Percentiles rank a stretch among this genome's conserved stretches.
Evolutionary conservation across 768 basidiomycete species (phyloP).

Genomic region (Trametes maxima): DNA sequence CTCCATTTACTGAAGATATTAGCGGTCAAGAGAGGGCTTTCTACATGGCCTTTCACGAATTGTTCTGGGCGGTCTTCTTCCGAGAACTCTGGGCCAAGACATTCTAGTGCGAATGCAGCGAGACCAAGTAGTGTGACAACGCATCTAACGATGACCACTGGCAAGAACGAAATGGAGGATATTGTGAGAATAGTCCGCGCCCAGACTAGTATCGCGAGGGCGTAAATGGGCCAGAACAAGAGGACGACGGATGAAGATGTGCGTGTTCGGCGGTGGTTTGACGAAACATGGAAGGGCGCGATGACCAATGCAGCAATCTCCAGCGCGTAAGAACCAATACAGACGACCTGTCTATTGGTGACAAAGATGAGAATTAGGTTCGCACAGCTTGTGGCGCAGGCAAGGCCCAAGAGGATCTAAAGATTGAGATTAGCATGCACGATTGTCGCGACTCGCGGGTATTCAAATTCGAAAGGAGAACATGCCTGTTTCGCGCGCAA

Average conservation of each 20-base stretch:
- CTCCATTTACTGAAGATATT: constrained; percentile 83
- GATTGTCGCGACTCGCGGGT: background rate
- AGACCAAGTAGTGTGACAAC: constrained; percentile 47
- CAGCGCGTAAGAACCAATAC: constrained; percentile 55
- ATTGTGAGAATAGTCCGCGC: constrained; percentile 54
- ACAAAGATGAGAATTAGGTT: constrained; percentile 45
- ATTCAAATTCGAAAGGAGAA: constrained; percentile 20
- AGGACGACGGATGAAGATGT: constrained; percentile 73
- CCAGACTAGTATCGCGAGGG: constrained; percentile 53
- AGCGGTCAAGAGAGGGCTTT: constrained; percentile 74
- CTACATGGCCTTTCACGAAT: constrained; percentile 59
- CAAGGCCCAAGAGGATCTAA: constrained; percentile 52
- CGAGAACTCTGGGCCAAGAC: constrained; percentile 61
- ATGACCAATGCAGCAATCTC: constrained; percentile 57
- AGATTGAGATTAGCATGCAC: background rate
- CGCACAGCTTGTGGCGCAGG: constrained; percentile 48
- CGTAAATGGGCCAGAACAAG: constrained; percentile 80
- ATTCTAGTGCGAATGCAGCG: constrained; percentile 65
- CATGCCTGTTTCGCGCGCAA: constrained; percentile 71
- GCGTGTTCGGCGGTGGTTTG: constrained; percentile 71
- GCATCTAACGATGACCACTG: constrained; percentile 49
- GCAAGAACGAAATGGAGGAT: constrained; percentile 33
- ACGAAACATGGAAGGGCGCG: constrained; percentile 54
- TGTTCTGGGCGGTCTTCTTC: constrained; percentile 36
- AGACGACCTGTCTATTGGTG: constrained; percentile 41